phyloP scores from a whole-genome alignment of 805 yeast species.

The Starmerella bacillaris region DNA sequence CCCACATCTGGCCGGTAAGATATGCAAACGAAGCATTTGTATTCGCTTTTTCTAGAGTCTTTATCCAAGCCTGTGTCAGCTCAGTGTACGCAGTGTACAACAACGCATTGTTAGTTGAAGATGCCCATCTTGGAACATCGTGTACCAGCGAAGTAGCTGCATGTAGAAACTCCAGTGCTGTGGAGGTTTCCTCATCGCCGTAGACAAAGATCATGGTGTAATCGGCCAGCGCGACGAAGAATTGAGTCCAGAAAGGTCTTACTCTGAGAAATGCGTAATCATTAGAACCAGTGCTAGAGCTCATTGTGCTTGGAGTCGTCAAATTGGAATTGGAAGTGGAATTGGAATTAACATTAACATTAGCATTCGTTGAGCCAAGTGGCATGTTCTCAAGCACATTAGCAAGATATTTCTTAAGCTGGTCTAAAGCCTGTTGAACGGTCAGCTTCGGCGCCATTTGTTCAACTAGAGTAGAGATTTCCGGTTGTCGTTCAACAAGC shows the following conservation, averaged over 20 bases:
- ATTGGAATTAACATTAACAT: no score
- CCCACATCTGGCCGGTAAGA: slow-evolving; percentile 14
- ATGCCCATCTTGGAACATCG: slow-evolving; percentile 47
- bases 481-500: slow-evolving; percentile 45
- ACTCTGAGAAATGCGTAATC: slow-evolving; percentile 67
- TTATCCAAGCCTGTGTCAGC: slow-evolving; percentile 37
- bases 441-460: slow-evolving; percentile 41
- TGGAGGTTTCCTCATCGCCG: slow-evolving; percentile 34
- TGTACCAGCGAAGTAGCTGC: slow-evolving; percentile 42
- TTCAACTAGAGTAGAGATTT: slow-evolving; percentile 34
- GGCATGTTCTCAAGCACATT: slow-evolving; percentile 39
- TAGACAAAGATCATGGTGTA: slow-evolving; percentile 56
- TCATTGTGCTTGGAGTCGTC: slow-evolving; percentile 48
- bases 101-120: slow-evolving; percentile 27
- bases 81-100: slow-evolving; percentile 42
- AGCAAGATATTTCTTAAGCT: slow-evolving; percentile 31
- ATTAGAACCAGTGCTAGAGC: no score
- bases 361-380: slow-evolving; percentile 19
- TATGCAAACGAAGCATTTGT: slow-evolving; percentile 7
- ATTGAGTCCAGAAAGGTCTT: slow-evolving; percentile 47
- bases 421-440: slow-evolving; percentile 32
- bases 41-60: slow-evolving; percentile 7
- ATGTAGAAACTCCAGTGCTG: slow-evolving; percentile 45
- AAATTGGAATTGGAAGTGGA: no score
- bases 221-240: slow-evolving; percentile 53